A percentile compares a stretch with the other conserved stretches of the same genome.
Conservation (phyloP, 805 yeast genomes). For the Vanderwaltozyma tropicalis region DNA sequence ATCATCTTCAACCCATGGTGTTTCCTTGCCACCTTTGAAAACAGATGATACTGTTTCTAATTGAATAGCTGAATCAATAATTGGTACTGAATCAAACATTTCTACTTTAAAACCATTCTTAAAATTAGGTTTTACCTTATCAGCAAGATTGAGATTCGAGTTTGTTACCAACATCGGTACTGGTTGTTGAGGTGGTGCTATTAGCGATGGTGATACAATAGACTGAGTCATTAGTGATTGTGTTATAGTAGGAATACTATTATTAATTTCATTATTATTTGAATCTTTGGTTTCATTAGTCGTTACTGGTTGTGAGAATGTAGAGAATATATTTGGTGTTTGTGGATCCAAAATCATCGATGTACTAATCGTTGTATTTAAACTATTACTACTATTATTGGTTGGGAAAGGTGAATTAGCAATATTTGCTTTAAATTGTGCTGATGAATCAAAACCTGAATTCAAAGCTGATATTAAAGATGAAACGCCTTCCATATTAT, state of each 20-base stretch:
- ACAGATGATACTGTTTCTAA: conserved; percentile 22
- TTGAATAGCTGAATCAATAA: conserved; percentile 23
- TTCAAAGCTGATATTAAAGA: conserved; percentile 13
- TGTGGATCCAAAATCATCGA: too few species aligned
- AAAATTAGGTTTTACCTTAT: not conserved
- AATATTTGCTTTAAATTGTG: too few species aligned
- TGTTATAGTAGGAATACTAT: too few species aligned
- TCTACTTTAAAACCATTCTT: not conserved
- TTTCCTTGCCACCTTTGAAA: conserved; percentile 23
- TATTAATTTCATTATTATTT: too few species aligned
- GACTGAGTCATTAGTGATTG: too few species aligned
- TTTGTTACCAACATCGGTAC: not conserved
- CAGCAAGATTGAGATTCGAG: not conserved
- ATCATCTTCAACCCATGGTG: conserved; percentile 19
- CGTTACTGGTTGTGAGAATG: too few species aligned
- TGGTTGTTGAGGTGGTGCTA: not conserved
- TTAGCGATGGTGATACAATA: too few species aligned
- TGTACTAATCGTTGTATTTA: not conserved
- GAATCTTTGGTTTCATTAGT: not conserved
- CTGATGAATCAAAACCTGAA: not conserved
- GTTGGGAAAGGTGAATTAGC: not conserved
- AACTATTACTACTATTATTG: not conserved
- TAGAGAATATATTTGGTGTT: too few species aligned
- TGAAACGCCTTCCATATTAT: conserved; percentile 9
- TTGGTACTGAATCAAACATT: conserved; percentile 15